Evolutionary conservation across 139 green algal species (phyloP).

Genomic region (Chlamydomonas sphaeroides): DNA sequence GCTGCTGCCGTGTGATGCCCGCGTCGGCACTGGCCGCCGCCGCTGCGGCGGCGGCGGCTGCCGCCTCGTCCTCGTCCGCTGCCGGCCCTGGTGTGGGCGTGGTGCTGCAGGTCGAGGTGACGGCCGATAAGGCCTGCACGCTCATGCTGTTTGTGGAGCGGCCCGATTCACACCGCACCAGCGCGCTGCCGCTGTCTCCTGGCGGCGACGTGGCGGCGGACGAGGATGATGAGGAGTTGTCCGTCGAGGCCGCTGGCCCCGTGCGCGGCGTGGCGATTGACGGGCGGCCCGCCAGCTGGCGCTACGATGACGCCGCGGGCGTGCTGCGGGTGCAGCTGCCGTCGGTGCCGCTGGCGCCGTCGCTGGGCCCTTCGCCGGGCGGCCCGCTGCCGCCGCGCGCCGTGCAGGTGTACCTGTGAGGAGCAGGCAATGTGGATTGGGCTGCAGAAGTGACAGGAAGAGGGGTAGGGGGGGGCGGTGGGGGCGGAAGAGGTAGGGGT

Average conservation of each 20-base stretch:
- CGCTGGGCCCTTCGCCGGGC: too few species aligned
- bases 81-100: not conserved
- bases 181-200: too few species aligned
- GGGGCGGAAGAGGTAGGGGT: too few species aligned
- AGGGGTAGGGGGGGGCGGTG: too few species aligned
- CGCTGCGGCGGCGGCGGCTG: not conserved
- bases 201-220: too few species aligned
- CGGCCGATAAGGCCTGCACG: not conserved
- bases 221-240: not conserved
- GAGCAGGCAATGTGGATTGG: too few species aligned
- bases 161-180: too few species aligned
- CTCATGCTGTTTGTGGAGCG: constrained; percentile 19
- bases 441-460: too few species aligned
- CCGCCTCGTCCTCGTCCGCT: not conserved
- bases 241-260: not conserved
- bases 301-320: not conserved
- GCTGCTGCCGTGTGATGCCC: constrained; percentile 23
- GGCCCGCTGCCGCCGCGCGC: not conserved
- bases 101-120: constrained; percentile 13
- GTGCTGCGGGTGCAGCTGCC: constrained; percentile 10
- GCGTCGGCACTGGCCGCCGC: not conserved
- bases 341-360: too few species aligned
- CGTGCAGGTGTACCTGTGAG: constrained; percentile 7
- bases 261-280: constrained; percentile 1
- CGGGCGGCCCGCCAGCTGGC: not conserved